phyloP scores from a whole-genome alignment of 2,329 filamentous ascomycete species.

The Pestalotiopsis sp. region DNA sequence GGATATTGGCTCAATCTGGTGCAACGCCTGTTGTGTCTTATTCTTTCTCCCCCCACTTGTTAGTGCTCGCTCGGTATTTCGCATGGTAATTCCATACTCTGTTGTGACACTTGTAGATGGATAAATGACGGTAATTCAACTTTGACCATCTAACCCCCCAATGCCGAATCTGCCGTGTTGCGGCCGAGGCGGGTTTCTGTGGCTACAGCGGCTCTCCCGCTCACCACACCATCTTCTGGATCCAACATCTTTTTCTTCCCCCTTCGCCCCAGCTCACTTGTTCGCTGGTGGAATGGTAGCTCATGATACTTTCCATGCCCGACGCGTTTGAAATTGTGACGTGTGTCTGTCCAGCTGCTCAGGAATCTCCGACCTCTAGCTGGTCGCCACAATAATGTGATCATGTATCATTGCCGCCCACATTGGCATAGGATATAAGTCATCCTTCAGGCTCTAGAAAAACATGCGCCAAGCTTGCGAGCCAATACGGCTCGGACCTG shows the following conservation, averaged over 20 bases:
- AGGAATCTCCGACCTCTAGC: not conserved
- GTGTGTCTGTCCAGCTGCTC: not conserved
- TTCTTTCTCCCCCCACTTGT: not conserved
- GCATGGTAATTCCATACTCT: not conserved
- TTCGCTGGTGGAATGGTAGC: not conserved
- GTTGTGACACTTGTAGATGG: not conserved
- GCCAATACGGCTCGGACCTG: no score
- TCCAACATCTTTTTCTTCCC: not conserved
- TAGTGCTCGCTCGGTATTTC: not conserved
- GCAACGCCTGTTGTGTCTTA: not conserved
- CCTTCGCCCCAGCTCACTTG: not conserved
- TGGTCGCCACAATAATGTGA: not conserved
- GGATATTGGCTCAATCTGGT: not conserved
- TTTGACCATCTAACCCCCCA: not conserved
- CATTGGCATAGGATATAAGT: no score
- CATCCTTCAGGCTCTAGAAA: not conserved
- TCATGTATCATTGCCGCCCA: not conserved
- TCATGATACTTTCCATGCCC: not conserved
- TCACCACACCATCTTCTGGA: not conserved
- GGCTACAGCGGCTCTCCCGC: not conserved
- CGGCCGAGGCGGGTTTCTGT: not conserved
- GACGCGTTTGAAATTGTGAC: not conserved
- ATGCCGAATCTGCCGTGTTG: not conserved
- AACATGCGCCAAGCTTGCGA: no score
- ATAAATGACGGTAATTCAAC: not conserved